These are phyloP conservation scores for Yamadazyma membranifaciens DNA, from an alignment of 1,139 yeast species.

Conservation along the genomic window DNA sequence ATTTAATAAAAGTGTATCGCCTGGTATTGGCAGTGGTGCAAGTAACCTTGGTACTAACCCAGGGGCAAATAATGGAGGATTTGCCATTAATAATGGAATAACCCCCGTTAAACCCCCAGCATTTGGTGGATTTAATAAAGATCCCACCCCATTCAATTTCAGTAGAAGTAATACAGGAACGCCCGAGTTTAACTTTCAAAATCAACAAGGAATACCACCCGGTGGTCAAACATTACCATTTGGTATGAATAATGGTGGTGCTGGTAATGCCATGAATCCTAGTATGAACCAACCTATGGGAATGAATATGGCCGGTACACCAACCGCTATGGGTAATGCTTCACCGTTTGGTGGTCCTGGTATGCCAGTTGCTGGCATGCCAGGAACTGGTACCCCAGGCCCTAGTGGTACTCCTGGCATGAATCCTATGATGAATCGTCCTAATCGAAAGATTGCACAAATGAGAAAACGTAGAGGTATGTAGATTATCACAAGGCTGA, in stretches of 20 bases:
- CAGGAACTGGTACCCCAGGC: constrained; percentile 2
- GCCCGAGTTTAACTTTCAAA: constrained; percentile 11
- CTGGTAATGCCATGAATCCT: not conserved
- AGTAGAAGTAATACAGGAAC: constrained; percentile 15
- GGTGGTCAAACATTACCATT: no score
- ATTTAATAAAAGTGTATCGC: constrained; percentile 8
- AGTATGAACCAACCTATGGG: constrained; percentile 1
- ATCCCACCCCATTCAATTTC: constrained; percentile 10
- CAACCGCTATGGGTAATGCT: not conserved
- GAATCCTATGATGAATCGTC: constrained; percentile 13
- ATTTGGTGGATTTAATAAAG: constrained; percentile 7
- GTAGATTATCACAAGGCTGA: no score
- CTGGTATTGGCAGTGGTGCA: constrained; percentile 1
- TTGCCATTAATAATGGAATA: constrained; percentile 14
- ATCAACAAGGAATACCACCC: not conserved
- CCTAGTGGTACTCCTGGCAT: constrained; percentile 13
- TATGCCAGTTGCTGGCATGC: not conserved
- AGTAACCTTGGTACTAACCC: not conserved
- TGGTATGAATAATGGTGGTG: not conserved
- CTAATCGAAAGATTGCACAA: constrained; percentile 27
- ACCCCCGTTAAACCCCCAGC: constrained; percentile 14
- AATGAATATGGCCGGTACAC: constrained; percentile 1
- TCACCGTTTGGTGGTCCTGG: not conserved
- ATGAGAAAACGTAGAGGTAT: constrained; percentile 29
- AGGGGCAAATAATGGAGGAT: constrained; percentile 2